These are phyloP conservation scores for Jimgerdemannia flammicorona DNA, from an alignment of 192 early-diverging fungal species.

Conservation along the genomic window DNA sequence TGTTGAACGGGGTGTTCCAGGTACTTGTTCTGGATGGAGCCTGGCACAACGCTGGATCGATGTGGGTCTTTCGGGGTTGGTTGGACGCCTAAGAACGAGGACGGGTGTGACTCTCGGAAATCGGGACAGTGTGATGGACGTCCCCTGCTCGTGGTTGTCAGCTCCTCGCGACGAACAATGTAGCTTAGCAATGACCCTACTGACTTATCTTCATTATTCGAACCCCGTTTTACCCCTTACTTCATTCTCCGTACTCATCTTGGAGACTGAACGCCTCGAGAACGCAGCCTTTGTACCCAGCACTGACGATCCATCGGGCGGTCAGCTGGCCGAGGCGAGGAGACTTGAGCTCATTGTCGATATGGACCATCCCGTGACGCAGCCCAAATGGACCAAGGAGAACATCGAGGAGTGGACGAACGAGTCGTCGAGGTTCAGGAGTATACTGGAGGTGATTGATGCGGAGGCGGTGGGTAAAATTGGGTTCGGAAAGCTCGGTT, in stretches of 20 bases:
- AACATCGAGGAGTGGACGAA: slow-evolving; percentile 17
- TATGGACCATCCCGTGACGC: slow-evolving; percentile 11
- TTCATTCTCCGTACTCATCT: too few relatives aligned
- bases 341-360: slow-evolving; percentile 4
- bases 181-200: too few relatives aligned
- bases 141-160: too few relatives aligned
- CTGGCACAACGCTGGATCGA: neutral
- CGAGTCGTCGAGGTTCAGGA: slow-evolving; percentile 2
- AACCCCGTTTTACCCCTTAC: too few relatives aligned
- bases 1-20: slow-evolving; percentile 9
- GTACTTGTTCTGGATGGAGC: slow-evolving; percentile 1
- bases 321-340: slow-evolving; percentile 9
- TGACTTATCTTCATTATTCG: too few relatives aligned
- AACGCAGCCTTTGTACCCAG: slow-evolving; percentile 15
- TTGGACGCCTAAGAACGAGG: too few relatives aligned
- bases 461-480: slow-evolving; percentile 9
- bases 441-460: slow-evolving; percentile 8
- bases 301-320: slow-evolving; percentile 13
- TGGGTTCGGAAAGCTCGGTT: too few relatives aligned
- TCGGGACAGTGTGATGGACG: too few relatives aligned
- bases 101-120: too few relatives aligned
- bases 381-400: slow-evolving; percentile 10
- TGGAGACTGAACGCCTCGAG: slow-evolving; percentile 11
- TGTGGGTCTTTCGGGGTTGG: too few relatives aligned
- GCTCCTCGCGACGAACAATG: too few relatives aligned